Conservation (phyloP, 192 early-diverging fungal species). For the Geosiphon pyriformis region DNA sequence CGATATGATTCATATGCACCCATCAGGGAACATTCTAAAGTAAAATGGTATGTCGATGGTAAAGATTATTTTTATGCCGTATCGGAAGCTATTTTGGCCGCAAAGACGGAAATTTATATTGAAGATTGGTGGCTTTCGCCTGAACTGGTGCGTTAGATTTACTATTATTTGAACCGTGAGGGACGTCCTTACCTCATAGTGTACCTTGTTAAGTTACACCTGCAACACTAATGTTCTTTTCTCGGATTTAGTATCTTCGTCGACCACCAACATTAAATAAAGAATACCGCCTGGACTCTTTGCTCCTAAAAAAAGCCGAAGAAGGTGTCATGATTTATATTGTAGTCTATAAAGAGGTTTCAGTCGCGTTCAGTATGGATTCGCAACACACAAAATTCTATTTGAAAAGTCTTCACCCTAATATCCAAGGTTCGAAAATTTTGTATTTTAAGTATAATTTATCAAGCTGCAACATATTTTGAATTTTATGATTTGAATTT, state of each 20-base stretch:
- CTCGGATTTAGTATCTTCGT: conserved; percentile 47
- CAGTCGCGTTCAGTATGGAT: conserved; percentile 61
- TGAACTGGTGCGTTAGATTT: conserved; percentile 44
- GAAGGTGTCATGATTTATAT: conserved; percentile 83
- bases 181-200: too few relatives aligned
- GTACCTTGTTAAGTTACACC: too few relatives aligned
- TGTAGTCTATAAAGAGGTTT: conserved; percentile 79
- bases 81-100: conserved; percentile 65
- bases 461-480: background rate
- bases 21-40: conserved; percentile 54
- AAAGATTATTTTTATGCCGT: conserved; percentile 70
- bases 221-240: too few relatives aligned
- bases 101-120: conserved; percentile 63
- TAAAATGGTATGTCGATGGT: conserved; percentile 71
- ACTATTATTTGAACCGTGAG: too few relatives aligned
- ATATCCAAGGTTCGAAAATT: conserved; percentile 53
- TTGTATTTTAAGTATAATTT: background rate
- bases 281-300: conserved; percentile 67
- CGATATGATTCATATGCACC: conserved; percentile 73
- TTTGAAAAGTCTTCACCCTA: conserved; percentile 62
- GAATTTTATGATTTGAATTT: background rate
- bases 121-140: conserved; percentile 87
- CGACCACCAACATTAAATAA: conserved; percentile 67
- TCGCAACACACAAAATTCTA: conserved; percentile 68
- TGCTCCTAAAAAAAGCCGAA: conserved; percentile 72